phyloP scores from a whole-genome alignment of 257 asterid genomes.

The Salvia hispanica region DNA sequence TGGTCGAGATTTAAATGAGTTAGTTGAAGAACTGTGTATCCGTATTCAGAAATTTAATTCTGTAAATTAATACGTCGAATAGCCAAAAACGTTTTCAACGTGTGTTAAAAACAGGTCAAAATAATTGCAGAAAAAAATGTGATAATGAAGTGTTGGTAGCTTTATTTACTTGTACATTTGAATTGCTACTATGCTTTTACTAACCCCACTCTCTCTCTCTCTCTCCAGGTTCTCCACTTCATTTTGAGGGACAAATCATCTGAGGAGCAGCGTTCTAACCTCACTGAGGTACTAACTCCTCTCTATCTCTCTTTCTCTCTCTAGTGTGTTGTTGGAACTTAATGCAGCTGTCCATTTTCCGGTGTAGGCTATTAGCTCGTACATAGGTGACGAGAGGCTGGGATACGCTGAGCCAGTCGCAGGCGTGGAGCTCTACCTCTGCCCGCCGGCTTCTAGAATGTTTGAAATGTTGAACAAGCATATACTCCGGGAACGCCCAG shows the following conservation, averaged over 20 bases:
- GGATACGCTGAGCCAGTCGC: constrained; percentile 86
- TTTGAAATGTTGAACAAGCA: constrained; percentile 56
- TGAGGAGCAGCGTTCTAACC: constrained; percentile 41
- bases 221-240: constrained; percentile 72
- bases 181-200: not conserved
- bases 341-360: not conserved
- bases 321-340: no score
- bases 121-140: not conserved
- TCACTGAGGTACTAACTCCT: constrained; percentile 63
- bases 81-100: no score
- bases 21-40: not conserved
- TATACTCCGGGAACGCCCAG: constrained; percentile 47
- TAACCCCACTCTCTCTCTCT: not conserved
- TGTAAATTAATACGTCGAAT: not conserved
- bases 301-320: not conserved
- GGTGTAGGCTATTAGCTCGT: constrained; percentile 70
- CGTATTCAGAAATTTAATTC: not conserved
- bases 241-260: constrained; percentile 62
- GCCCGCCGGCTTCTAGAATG: constrained; percentile 62
- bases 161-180: not conserved
- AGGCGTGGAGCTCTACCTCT: constrained; percentile 83
- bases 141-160: not conserved
- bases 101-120: no score
- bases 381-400: constrained; percentile 64
- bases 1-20: not conserved